Percentiles rank a stretch among this genome's conserved stretches.
Evolutionary conservation across 345 rosid genomes (phyloP).

Genomic region (Bruguiera parviflora): DNA sequence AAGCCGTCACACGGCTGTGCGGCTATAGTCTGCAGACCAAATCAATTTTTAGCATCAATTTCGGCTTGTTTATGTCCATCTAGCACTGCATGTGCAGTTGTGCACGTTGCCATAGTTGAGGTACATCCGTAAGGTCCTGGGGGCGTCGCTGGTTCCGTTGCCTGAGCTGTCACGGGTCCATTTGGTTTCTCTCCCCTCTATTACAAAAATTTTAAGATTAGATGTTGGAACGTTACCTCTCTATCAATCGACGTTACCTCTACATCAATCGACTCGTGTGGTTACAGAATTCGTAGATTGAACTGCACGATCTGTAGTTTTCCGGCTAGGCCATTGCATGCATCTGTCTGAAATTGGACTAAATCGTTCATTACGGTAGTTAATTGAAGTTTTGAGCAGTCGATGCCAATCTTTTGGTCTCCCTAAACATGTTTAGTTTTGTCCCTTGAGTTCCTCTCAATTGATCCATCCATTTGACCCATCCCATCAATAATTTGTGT

Average conservation of each 20-base stretch:
- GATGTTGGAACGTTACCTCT: neutral
- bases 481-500: neutral
- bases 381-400: neutral
- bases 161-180: neutral
- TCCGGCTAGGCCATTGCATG: neutral
- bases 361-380: neutral
- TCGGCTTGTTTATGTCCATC: neutral
- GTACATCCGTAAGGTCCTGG: slow-evolving; percentile 1
- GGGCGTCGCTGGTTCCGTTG: neutral
- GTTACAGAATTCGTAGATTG: neutral
- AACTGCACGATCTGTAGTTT: neutral
- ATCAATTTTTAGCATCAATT: slow-evolving; percentile 13
- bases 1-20: neutral
- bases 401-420: neutral
- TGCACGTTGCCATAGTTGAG: neutral
- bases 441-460: neutral
- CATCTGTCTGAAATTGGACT: neutral
- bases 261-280: neutral
- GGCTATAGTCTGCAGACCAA: neutral
- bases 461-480: neutral
- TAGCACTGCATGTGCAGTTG: slow-evolving; percentile 14
- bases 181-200: neutral
- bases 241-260: neutral
- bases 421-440: slow-evolving; percentile 4
- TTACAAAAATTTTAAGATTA: neutral